These are phyloP conservation scores for Pythium dissimile DNA, from an alignment of 352 stramenopile genomes.

Conservation along the genomic window DNA sequence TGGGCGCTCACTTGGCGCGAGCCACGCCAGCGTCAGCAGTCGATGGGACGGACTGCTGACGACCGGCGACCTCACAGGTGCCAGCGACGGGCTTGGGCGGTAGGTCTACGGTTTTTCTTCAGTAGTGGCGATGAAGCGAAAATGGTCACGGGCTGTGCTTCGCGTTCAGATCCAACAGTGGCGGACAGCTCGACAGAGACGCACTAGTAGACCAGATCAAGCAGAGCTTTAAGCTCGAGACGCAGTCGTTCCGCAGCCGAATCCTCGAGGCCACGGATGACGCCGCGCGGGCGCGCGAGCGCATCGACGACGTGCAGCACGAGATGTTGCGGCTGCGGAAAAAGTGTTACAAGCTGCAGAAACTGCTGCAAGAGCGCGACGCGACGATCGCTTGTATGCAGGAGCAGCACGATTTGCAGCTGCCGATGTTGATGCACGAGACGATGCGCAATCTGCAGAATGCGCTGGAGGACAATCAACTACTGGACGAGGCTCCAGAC, in stretches of 20 bases:
- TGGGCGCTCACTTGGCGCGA: not conserved
- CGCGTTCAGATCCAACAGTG: not conserved
- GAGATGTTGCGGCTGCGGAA: slow-evolving; percentile 46
- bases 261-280: slow-evolving; percentile 33
- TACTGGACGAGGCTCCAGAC: slow-evolving; percentile 28
- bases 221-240: slow-evolving; percentile 54
- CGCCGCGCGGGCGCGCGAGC: slow-evolving; percentile 20
- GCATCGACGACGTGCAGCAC: slow-evolving; percentile 34
- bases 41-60: slow-evolving; percentile 14
- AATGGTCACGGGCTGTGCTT: not conserved
- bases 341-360: slow-evolving; percentile 56
- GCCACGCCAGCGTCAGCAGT: not conserved
- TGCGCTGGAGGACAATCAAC: slow-evolving; percentile 28
- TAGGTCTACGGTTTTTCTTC: too few relatives aligned
- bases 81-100: not conserved
- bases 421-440: slow-evolving; percentile 57
- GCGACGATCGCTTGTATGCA: slow-evolving; percentile 41
- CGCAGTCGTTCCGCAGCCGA: slow-evolving; percentile 38
- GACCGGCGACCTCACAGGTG: slow-evolving; percentile 1
- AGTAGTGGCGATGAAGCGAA: not conserved
- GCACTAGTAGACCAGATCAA: slow-evolving; percentile 46
- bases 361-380: slow-evolving; percentile 57
- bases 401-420: slow-evolving; percentile 46
- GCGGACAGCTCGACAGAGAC: slow-evolving; percentile 11
- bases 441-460: slow-evolving; percentile 55